A percentile compares a stretch with the other conserved stretches of the same genome.
These are phyloP conservation scores for Axilococcus clingmanii DNA, from an alignment of 139 green algal genomes.

Conservation along the genomic window DNA sequence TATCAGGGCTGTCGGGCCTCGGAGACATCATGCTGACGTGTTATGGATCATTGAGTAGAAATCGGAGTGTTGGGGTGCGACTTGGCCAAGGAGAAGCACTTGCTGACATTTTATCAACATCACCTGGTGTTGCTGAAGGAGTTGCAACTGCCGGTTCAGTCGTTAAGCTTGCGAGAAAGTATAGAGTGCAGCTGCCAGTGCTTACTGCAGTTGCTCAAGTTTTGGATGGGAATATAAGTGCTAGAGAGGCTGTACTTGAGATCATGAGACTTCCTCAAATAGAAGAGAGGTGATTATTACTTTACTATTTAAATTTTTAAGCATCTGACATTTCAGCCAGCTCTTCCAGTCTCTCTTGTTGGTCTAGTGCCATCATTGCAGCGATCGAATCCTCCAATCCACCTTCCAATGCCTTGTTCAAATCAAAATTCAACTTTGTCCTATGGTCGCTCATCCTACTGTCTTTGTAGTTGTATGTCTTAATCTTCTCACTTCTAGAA, in stretches of 20 bases:
- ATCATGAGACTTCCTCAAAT: constrained; percentile 97
- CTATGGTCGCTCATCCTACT: constrained; percentile 85
- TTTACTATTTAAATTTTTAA: constrained; percentile 10
- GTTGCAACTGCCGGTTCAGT: constrained; percentile 90
- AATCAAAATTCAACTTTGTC: constrained; percentile 90
- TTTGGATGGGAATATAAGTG: constrained; percentile 69
- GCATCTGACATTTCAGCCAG: constrained; percentile 22
- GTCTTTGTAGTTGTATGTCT: constrained; percentile 99
- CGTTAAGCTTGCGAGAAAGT: constrained; percentile 75
- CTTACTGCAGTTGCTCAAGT: constrained; percentile 92
- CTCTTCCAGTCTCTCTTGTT: constrained; percentile 74
- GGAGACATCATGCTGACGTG: constrained; percentile 99
- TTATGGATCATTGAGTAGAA: constrained; percentile 90
- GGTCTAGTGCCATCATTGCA: constrained; percentile 67
- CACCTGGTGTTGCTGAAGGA: constrained; percentile 74
- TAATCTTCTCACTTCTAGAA: constrained; percentile 92
- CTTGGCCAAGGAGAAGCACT: constrained; percentile 83
- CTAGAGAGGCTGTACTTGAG: constrained; percentile 71
- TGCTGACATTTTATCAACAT: constrained; percentile 78
- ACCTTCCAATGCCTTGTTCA: constrained; percentile 73
- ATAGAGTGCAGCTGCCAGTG: constrained; percentile 87
- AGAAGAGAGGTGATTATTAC: constrained; percentile 55
- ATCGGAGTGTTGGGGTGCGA: constrained; percentile 82
- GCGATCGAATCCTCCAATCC: constrained; percentile 76
- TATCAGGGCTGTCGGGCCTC: constrained; percentile 82